These are phyloP conservation scores for Tetrapisispora phaffii DNA, from an alignment of 805 yeast genomes.

Conservation along the genomic window DNA sequence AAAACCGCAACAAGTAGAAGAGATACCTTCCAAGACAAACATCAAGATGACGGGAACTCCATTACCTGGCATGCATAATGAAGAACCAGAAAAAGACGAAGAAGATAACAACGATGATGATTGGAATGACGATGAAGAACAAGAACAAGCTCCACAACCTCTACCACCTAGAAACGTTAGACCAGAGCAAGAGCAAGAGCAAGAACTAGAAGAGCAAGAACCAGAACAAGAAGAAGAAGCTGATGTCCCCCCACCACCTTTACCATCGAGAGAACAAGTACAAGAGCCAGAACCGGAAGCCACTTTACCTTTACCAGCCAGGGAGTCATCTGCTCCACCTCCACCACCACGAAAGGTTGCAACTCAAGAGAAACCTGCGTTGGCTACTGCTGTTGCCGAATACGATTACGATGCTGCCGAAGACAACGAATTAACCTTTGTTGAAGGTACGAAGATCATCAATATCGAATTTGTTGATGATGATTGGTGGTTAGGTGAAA, in stretches of 20 bases:
- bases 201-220: constrained; percentile 18
- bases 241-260: constrained; percentile 13
- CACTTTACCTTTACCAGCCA: constrained; percentile 19
- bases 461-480: constrained; percentile 86
- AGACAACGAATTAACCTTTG: constrained; percentile 80
- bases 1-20: constrained; percentile 11
- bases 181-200: constrained; percentile 14
- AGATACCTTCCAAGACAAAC: constrained; percentile 10
- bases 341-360: constrained; percentile 24
- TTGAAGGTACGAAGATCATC: constrained; percentile 70
- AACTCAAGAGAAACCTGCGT: constrained; percentile 10
- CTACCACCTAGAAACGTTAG: constrained; percentile 9
- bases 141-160: constrained; percentile 9
- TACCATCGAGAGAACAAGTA: constrained; percentile 8
- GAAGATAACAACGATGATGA: constrained; percentile 16
- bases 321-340: constrained; percentile 23
- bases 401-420: constrained; percentile 90
- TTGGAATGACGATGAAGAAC: constrained; percentile 21
- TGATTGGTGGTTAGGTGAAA: constrained; percentile 94
- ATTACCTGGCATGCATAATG: constrained; percentile 28
- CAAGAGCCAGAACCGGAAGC: constrained; percentile 6
- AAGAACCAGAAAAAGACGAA: constrained; percentile 17
- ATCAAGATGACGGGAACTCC: constrained; percentile 24
- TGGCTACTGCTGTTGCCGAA: constrained; percentile 58
- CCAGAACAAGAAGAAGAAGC: constrained; percentile 20